A percentile compares a stretch with the other conserved stretches of the same genome.
Conservation (phyloP, 345 rosid genomes). For the Salix udensis region DNA sequence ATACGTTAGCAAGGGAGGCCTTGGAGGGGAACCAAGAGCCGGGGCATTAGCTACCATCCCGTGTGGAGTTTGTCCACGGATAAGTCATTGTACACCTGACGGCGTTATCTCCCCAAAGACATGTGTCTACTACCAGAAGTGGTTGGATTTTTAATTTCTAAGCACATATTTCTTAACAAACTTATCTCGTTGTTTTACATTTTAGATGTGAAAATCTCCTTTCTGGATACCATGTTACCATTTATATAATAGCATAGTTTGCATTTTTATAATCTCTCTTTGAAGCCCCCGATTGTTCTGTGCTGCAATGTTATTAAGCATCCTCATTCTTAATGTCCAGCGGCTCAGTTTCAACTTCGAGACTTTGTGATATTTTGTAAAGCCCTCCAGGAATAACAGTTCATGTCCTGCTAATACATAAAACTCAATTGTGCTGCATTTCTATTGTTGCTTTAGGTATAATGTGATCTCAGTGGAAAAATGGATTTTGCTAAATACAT, state of each 20-base stretch:
- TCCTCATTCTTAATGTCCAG: background rate
- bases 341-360: no score
- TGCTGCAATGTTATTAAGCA: background rate
- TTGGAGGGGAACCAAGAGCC: conserved; percentile 34
- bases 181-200: background rate
- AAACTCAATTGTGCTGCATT: background rate
- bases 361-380: no score
- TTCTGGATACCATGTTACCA: background rate
- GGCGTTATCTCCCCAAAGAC: conserved; percentile 61
- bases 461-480: background rate
- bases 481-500: background rate
- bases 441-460: background rate
- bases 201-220: background rate
- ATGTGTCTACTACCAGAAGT: conserved; percentile 60
- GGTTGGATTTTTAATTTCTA: conserved; percentile 60
- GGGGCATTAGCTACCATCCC: conserved; percentile 70
- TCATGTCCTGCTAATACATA: background rate
- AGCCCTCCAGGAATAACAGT: background rate
- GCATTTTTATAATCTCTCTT: background rate
- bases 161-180: background rate
- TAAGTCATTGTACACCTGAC: conserved; percentile 55
- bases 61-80: conserved; percentile 77
- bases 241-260: background rate
- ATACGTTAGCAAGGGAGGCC: conserved; percentile 22
- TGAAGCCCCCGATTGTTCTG: background rate